Base-by-base conservation (phyloP, 345 rosid genomes). In the Lepidium africanum region DNA sequence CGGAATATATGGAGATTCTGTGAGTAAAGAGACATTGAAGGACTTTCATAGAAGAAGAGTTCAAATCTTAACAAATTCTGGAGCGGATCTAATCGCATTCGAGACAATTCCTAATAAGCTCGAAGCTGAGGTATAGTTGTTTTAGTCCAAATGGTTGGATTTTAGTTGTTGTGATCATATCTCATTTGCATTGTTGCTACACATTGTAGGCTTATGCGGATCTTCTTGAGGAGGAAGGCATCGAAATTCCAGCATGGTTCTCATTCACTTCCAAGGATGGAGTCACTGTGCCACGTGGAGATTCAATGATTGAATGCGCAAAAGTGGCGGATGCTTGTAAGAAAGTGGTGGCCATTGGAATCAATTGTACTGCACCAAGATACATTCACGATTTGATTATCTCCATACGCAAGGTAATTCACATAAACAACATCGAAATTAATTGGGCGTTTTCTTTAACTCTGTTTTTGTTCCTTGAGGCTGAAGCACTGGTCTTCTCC, bases 61-160 rank as follows among this genome's bases (percentile, higher is more conserved):
- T 6, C 95, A 90, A 71, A 79, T 90, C 67, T 79, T 92, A 14
- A 81, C 86, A 14, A 76, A 76, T 27, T 65, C 90, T 1, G 98
- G 96, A 19, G 82, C 96, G 9, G 89, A 90, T 66, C 65, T 92
- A 25, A 79, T 92, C 47, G 98, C 98, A 25, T 89, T 92, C 49
- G 98, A 92, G 77, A 89, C 98, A 4, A 89, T 83, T 68, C 95
- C 98, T 40, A 92, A 89, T 69, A 92, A 89, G 80, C 70, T 89
- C 39, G 98, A 92, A 82, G 96, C 96, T 1, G 72, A 89, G 96
- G 94, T 89, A 79, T 16, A 46, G 33, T n/a, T 6, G 30, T 23
- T n/a, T 41, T 32, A 60, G 10, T 25, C 52, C 2, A 30, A 2
- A 6, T 52, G 33, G 33, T 37, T 53, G 9, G 17, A 42, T 54